Evolutionary conservation across 805 yeast species (phyloP), one percentile per base, ranked within the genome.

Genomic region (Metschnikowia proteae): DNA sequence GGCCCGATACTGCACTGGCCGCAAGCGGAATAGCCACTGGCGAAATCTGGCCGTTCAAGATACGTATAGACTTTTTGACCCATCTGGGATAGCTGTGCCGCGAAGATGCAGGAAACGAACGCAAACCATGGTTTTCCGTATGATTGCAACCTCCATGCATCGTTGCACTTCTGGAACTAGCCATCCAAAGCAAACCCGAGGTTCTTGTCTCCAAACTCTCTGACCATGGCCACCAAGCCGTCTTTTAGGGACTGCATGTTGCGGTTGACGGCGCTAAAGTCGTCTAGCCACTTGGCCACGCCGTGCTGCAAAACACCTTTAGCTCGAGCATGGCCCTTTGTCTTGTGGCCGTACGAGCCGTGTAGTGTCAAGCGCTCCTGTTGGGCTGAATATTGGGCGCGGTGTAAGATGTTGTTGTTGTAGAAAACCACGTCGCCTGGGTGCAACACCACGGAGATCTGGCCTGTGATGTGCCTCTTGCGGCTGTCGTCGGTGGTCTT

Each of bases 251-350:
- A 43, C 17, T 50, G 52, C 60, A 70, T 61, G 46, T 67, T 68
- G 32, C 51, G 55, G 38, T 62, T 65, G 23, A 53, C 42, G 1
- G 75, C 68, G 36, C 57, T 48, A 47, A 76, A 65, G 13, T 66
- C 55, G 10, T 68, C 66, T 25, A 74, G 55, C 82, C 82, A 77
- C 38, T 68, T 66, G 6, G 71, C 73, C 4, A 76, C 79, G 0
- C 81, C 82, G 52, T 76, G 80, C 58, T 77, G 82, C 42, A 77
- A 67, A n/a, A 77, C 68, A n/a, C 79, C 76, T 51, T 67, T 68
- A 3, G 81, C 80, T 49, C 81, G 63, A 10, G 64, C 54, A 46
- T 63, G 62, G 5, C 80, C 81, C 46, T 60, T 60, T 33, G 66
- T 63, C 23, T 51, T 64, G 52, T 74, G 75, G 3, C 82, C 82